phyloP scores from a whole-genome alignment of 2,329 filamentous ascomycete genomes.

The Ascochyta lentis region DNA sequence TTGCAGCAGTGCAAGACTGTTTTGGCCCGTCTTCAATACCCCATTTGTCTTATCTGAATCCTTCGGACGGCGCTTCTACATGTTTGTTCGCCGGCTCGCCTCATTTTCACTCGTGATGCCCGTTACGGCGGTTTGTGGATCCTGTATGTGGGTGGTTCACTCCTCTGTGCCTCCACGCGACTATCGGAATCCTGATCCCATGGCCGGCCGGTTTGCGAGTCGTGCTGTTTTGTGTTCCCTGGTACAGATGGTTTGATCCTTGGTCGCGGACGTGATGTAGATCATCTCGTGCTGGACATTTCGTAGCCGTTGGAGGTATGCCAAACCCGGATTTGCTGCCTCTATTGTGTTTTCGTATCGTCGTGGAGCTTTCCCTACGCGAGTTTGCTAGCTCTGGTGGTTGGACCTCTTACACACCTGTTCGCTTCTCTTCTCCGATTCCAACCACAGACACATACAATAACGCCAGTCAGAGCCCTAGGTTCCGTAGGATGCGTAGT shows the following conservation, averaged over 20 bases:
- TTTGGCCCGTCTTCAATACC: background rate
- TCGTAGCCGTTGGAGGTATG: too few relatives aligned
- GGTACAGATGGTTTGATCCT: background rate
- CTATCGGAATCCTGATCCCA: too few relatives aligned
- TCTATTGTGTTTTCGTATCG: too few relatives aligned
- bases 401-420: background rate
- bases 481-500: background rate
- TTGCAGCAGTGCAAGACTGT: background rate
- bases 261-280: background rate
- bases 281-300: background rate
- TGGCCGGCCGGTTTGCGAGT: too few relatives aligned
- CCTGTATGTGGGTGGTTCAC: too few relatives aligned
- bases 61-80: background rate
- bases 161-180: too few relatives aligned
- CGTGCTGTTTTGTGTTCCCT: too few relatives aligned
- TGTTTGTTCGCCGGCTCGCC: too few relatives aligned
- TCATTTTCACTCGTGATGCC: background rate
- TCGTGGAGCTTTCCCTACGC: too few relatives aligned
- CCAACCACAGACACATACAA: background rate
- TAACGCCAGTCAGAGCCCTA: background rate
- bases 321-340: too few relatives aligned
- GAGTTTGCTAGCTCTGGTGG: too few relatives aligned
- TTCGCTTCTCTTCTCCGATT: background rate
- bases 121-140: background rate
- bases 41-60: background rate